Evolutionary conservation across 2,329 filamentous ascomycete species (phyloP).

Genomic region (Colletotrichum sidae): DNA sequence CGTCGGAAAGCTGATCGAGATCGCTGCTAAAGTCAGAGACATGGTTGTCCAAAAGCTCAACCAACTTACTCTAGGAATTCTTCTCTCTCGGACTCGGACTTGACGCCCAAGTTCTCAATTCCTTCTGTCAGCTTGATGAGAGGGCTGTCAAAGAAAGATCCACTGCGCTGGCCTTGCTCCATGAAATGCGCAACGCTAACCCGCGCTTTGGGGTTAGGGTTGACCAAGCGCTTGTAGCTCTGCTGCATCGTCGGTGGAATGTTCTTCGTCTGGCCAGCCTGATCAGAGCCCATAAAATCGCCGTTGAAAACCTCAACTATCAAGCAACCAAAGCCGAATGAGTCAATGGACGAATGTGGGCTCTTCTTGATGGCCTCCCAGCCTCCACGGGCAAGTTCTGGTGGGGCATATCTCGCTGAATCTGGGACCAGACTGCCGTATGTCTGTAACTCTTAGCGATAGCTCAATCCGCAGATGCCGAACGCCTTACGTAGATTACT

Average conservation of each 20-base stretch:
- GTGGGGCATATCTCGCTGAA: slow-evolving; percentile 84
- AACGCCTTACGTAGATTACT: slow-evolving; percentile 73
- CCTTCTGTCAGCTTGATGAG: slow-evolving; percentile 93
- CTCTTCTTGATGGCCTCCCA: slow-evolving; percentile 92
- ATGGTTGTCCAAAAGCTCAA: slow-evolving; percentile 40
- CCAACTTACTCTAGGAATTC: slow-evolving; percentile 76
- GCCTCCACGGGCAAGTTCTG: slow-evolving; percentile 86
- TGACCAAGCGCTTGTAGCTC: slow-evolving; percentile 89
- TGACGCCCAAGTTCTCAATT: slow-evolving; percentile 92
- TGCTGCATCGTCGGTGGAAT: slow-evolving; percentile 90
- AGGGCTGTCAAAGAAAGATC: slow-evolving; percentile 92
- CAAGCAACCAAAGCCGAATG: slow-evolving; percentile 86
- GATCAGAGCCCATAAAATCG: slow-evolving; percentile 79
- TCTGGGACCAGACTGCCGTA: slow-evolving; percentile 91
- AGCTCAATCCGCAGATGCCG: neutral
- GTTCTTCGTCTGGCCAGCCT: slow-evolving; percentile 86
- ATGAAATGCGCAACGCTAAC: slow-evolving; percentile 87
- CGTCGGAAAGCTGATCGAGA: slow-evolving; percentile 86
- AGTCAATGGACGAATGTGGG: slow-evolving; percentile 84
- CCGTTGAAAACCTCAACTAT: slow-evolving; percentile 95
- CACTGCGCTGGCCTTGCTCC: slow-evolving; percentile 84
- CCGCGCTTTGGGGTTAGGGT: slow-evolving; percentile 88
- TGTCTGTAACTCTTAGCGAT: slow-evolving; percentile 62
- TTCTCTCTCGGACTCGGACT: slow-evolving; percentile 85
- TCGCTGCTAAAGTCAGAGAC: slow-evolving; percentile 63